Base-by-base conservation (phyloP, 495 filamentous ascomycete species). In the Talaromyces proteolyticus region DNA sequence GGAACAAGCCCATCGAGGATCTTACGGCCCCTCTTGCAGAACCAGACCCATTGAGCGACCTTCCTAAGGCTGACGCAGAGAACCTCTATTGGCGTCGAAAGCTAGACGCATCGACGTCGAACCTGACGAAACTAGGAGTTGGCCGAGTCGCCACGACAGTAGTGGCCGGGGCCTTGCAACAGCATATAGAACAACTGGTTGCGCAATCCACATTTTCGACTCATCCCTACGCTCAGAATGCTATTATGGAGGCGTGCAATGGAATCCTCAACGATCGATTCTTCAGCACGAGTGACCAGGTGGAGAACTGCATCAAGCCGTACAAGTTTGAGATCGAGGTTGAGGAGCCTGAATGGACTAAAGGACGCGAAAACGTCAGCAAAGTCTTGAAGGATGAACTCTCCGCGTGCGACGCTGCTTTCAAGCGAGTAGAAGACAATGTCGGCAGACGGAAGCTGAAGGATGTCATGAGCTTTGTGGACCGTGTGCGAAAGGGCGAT, bases 241-340 rank as follows among this genome's bases (percentile, higher is more conserved):
- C 90, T 36, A 96, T 97, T 57, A 88, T 79, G 22, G 89, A 95
- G 55, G 92, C 93, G 3, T 88, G 87, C 17, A 85, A 85, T 1
- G 82, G 81, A 29, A 96, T 97, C 41, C 68, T 99, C 14, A 93
- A 91, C 53, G 93, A 99, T 52, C 82, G 91, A 2, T 95, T 94
- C 56, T 96, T 95, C 69, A 90, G 89, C 61, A 97, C 94, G 2
- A 89, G 86, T 55, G 93, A 99, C 61, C 92, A 96, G 63, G 90
- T 99, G n/a, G 93, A 99, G 65, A 96, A 96, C 60, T 97, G 93
- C 61, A 92, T 99, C 73, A 99, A 99, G 63, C 93, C 93, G 2
- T 99, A 91, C 73, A 99, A 97, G 62, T 97, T 86, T 56, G 89
- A 96, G 51, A 93, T 97, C 43, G 93, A 99, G 60, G 83, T 97